Conservation (phyloP, 169 alveolate genomes). For the Plasmodium yoelii region DNA sequence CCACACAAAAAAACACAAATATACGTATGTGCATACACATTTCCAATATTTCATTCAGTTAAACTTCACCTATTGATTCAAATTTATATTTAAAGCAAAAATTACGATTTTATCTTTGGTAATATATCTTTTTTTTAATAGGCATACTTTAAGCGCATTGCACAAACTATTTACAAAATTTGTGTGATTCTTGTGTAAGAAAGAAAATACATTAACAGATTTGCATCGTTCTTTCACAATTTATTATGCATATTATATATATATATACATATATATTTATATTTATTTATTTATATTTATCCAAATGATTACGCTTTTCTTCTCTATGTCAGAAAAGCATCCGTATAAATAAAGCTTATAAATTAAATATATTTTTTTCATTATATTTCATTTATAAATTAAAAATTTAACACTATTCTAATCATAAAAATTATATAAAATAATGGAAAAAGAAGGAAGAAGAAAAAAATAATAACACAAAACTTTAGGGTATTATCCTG, state of each 20-base stretch:
- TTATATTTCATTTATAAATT: background rate
- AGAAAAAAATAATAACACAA: background rate
- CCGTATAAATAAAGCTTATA: conserved; percentile 5
- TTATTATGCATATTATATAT: background rate
- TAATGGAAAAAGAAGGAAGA: conserved; percentile 7
- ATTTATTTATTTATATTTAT: background rate
- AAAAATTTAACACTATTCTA: conserved; percentile 19
- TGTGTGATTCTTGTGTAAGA: too few relatives aligned
- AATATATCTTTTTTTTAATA: background rate
- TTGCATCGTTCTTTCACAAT: background rate
- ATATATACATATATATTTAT: background rate
- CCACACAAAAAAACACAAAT: background rate
- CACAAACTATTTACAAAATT: too few relatives aligned
- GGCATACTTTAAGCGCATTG: too few relatives aligned
- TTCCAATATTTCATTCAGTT: background rate
- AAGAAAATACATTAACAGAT: background rate
- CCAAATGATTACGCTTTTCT: background rate
- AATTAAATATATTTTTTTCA: background rate
- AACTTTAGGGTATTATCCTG: too few relatives aligned
- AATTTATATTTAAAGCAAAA: background rate
- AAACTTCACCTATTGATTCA: background rate
- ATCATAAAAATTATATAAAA: background rate
- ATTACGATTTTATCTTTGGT: background rate
- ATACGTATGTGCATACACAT: background rate
- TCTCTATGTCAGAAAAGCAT: background rate